A percentile compares a stretch with the other conserved stretches of the same genome.
Conservation (phyloP, 805 yeast species). For the Wickerhamomyces silvicola region DNA sequence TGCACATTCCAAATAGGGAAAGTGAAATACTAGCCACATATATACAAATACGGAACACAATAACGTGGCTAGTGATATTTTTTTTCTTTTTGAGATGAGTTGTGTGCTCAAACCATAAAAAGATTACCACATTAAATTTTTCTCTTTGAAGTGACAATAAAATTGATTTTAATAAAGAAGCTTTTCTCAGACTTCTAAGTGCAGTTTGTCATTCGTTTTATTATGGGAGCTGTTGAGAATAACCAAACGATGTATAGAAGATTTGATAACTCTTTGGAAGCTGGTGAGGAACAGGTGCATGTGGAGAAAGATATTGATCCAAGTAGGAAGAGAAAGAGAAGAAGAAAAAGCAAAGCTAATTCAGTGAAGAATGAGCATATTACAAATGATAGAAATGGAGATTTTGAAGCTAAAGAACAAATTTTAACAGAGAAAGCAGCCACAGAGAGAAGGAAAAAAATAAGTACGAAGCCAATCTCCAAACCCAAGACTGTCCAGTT, state of each 20-base stretch:
- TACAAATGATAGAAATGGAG: constrained; percentile 3
- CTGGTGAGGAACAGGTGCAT: background rate
- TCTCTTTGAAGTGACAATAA: background rate
- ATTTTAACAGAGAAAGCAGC: constrained; percentile 2
- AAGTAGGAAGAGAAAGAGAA: constrained; percentile 1
- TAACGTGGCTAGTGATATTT: constrained; percentile 1
- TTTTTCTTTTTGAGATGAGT: too few species aligned
- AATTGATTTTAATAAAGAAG: constrained; percentile 2
- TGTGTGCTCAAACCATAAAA: too few species aligned
- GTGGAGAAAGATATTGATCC: background rate
- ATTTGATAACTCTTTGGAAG: background rate
- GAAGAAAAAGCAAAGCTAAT: constrained; percentile 1
- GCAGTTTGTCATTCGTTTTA: too few species aligned
- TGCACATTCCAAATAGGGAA: too few species aligned
- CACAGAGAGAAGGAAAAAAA: background rate
- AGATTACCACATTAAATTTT: too few species aligned
- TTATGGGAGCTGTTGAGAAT: too few species aligned
- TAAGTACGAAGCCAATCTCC: constrained; percentile 5
- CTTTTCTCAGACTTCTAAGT: too few species aligned
- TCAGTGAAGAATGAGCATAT: constrained; percentile 1
- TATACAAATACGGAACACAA: background rate
- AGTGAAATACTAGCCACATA: background rate
- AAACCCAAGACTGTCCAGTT: constrained; percentile 29
- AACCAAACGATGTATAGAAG: constrained; percentile 2
- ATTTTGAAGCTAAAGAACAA: constrained; percentile 1